Percentiles rank a stretch among this genome's conserved stretches.
Conservation (phyloP, 208 protist species). For the Crithidia bombi region DNA sequence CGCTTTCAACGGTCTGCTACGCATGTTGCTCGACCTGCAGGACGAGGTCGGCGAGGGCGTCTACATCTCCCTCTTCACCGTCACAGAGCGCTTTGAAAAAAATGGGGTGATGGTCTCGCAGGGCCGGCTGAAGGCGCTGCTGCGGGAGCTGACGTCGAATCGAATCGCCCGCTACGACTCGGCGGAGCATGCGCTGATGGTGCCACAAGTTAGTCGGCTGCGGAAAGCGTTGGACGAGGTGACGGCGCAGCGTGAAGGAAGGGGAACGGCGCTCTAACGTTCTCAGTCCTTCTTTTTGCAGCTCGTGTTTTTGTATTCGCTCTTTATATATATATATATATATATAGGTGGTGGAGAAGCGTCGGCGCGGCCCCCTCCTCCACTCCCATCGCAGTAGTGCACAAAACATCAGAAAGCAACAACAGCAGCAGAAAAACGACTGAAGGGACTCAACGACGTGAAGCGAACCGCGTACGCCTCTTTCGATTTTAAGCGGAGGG, state of each 20-base stretch:
- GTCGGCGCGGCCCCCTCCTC: no score
- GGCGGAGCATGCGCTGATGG: slow-evolving; percentile 74
- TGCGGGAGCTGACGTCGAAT: slow-evolving; percentile 85
- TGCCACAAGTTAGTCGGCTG: slow-evolving; percentile 68
- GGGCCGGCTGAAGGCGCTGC: slow-evolving; percentile 66
- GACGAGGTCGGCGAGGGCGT: slow-evolving; percentile 67
- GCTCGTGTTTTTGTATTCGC: no score
- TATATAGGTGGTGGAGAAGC: no score
- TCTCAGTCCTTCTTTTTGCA: not conserved
- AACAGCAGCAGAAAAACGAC: no score
- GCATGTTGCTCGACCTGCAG: slow-evolving; percentile 66
- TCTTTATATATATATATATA: no score
- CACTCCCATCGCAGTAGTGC: no score
- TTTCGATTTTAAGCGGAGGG: no score
- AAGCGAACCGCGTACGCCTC: no score
- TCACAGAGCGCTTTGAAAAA: slow-evolving; percentile 63
- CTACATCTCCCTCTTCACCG: slow-evolving; percentile 59
- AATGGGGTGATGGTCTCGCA: slow-evolving; percentile 71
- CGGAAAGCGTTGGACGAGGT: slow-evolving; percentile 75
- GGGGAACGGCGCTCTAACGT: not conserved
- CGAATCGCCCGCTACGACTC: slow-evolving; percentile 76
- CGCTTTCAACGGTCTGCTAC: slow-evolving; percentile 67
- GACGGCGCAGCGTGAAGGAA: slow-evolving; percentile 38
- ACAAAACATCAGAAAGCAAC: no score
- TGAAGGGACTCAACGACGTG: no score